Base-by-base conservation (phyloP, 208 protist species). In the Trypanosoma vivax region DNA sequence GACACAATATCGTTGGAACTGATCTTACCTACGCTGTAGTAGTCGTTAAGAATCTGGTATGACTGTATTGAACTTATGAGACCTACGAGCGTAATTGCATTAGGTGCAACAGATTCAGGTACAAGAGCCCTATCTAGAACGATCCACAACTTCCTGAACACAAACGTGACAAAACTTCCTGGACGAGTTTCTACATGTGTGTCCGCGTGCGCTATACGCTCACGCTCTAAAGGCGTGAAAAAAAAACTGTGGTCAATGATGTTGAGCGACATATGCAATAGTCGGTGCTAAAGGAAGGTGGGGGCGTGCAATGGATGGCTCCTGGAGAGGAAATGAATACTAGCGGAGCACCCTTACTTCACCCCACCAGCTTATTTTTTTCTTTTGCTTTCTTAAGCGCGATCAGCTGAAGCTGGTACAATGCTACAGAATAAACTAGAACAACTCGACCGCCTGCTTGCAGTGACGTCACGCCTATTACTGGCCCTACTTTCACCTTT, bases 71-170 rank as follows among this genome's bases (percentile, higher is more conserved):
- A 76, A 56, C 74, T 79, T 14, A 96, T 58, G 4, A 91, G 50
- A 2, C 88, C 90, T 4, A 65, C 73, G 21, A 94, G 46, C 16
- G 90, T 93, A 66, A 96, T 88, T 16, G 89, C 75, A 51, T 96
- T 96, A 5, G 90, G 90, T 2, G 90, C 90, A 13, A 96, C 84
- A n/a, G 68, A 70, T n/a, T 88, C 83, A 7, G 79, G 76, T 23
- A 95, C 57, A 13, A 85, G 34, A 29, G 70, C 50, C 5, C 27
- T 31, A 57, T 70, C 84, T 40, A 96, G 67, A 18, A 63, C 50
- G 6, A 51, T 23, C 86, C 84, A 93, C 7, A 92, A 38, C 3
- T 79, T 79, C 35, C 60, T 45, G 19, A 87, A 79, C 10, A 86
- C 28, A n/a, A 77, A 74, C 1, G 85, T 89, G 1, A 92, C 76